Percentiles rank a stretch among this genome's conserved stretches.
Evolutionary conservation across 2,329 filamentous ascomycete species (phyloP).

Genomic region (Fusarium sp.): DNA sequence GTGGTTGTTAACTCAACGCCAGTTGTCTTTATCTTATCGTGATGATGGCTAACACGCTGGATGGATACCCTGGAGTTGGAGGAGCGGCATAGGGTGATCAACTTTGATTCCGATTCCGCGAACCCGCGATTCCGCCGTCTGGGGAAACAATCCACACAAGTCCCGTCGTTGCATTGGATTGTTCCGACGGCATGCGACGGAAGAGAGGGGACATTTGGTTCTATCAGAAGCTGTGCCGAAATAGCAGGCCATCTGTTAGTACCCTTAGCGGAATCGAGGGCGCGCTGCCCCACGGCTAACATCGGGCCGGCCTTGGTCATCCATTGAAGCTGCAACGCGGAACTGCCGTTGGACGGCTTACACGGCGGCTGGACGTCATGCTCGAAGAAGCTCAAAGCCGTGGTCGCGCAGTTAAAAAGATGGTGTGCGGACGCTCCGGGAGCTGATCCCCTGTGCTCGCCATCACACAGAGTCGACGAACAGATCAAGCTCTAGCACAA

Average conservation of each 20-base stretch:
- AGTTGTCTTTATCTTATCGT: constrained; percentile 7
- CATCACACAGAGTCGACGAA: constrained; percentile 4
- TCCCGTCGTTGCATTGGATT: neutral
- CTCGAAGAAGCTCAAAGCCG: constrained; percentile 31
- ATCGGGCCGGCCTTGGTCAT: constrained; percentile 42
- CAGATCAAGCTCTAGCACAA: constrained; percentile 44
- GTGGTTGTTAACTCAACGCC: constrained; percentile 15
- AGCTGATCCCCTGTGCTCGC: constrained; percentile 1
- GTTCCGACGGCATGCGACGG: constrained; percentile 20
- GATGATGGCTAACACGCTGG: neutral
- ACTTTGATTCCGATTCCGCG: neutral
- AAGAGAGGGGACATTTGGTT: neutral
- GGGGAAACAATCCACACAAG: neutral
- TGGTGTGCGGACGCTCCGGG: constrained; percentile 20
- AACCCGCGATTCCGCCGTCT: neutral
- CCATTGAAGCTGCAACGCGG: constrained; percentile 35
- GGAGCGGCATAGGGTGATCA: neutral
- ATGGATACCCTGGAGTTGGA: neutral
- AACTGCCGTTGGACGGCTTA: constrained; percentile 41
- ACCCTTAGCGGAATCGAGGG: constrained; percentile 37
- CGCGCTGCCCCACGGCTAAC: constrained; percentile 42
- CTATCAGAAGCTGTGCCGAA: neutral
- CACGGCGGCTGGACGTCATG: constrained; percentile 39
- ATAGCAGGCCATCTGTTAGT: constrained; percentile 7
- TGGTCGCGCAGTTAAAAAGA: constrained; percentile 38